Conservation (phyloP, 495 filamentous ascomycete species). For the Stereocaulon alpinum region DNA sequence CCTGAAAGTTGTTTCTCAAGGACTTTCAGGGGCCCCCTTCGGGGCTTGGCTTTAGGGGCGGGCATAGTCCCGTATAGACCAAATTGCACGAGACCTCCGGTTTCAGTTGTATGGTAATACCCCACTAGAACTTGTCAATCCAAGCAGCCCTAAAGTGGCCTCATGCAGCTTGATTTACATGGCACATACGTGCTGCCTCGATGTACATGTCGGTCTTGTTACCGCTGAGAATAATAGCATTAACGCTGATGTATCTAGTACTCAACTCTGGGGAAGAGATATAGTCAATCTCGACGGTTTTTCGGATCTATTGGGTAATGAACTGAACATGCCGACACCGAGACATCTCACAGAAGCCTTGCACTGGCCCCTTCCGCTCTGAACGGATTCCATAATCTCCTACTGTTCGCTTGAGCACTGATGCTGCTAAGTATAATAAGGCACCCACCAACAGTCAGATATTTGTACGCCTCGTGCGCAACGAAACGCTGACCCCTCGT, state of each 20-base stretch:
- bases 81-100: too few relatives aligned
- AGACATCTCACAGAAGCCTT: conserved; percentile 47
- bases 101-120: too few relatives aligned
- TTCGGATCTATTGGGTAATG: too few relatives aligned
- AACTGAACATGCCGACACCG: conserved; percentile 28
- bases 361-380: conserved; percentile 48
- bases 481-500: conserved; percentile 54
- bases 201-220: conserved; percentile 62
- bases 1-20: too few relatives aligned
- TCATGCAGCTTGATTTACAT: conserved; percentile 29
- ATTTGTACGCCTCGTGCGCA: conserved; percentile 55
- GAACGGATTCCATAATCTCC: conserved; percentile 54
- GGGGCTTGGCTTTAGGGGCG: too few relatives aligned
- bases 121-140: too few relatives aligned
- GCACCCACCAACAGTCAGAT: conserved; percentile 38
- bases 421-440: conserved; percentile 31
- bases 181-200: conserved; percentile 17
- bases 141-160: too few relatives aligned
- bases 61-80: too few relatives aligned
- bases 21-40: too few relatives aligned
- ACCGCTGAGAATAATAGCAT: conserved; percentile 54
- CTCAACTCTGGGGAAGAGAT: conserved; percentile 28
- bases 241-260: conserved; percentile 50
- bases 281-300: too few relatives aligned
- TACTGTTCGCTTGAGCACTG: conserved; percentile 43